Conservation (phyloP, 2,329 filamentous ascomycete genomes). For the Coleophoma cylindrospora region DNA sequence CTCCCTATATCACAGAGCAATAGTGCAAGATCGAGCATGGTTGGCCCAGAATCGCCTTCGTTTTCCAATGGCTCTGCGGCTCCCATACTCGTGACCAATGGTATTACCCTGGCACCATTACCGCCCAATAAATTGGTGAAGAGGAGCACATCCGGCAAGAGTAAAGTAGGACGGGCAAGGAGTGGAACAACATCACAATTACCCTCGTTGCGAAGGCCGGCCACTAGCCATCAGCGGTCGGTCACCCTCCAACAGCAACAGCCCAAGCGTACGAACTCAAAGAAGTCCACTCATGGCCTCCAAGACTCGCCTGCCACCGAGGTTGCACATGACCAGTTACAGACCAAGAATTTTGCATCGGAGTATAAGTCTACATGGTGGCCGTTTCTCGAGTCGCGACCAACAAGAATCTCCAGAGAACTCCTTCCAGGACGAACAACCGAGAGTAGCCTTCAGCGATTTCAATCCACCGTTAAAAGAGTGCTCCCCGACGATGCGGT, state of each 20-base stretch:
- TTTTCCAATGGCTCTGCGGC: slow-evolving; percentile 63
- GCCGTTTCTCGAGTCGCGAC: slow-evolving; percentile 25
- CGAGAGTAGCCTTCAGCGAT: slow-evolving; percentile 17
- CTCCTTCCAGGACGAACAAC: slow-evolving; percentile 16
- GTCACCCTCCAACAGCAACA: slow-evolving; percentile 56
- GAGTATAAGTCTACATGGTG: slow-evolving; percentile 20
- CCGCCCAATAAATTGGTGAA: slow-evolving; percentile 76
- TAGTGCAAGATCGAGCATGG: slow-evolving; percentile 57
- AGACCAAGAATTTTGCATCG: slow-evolving; percentile 9
- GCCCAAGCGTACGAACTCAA: slow-evolving; percentile 19
- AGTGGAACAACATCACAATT: slow-evolving; percentile 55
- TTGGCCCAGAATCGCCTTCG: slow-evolving; percentile 59
- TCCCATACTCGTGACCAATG: slow-evolving; percentile 46
- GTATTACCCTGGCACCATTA: slow-evolving; percentile 34
- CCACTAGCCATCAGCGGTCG: slow-evolving; percentile 74
- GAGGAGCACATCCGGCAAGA: slow-evolving; percentile 54
- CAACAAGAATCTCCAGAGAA: slow-evolving; percentile 24
- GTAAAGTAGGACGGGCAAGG: slow-evolving; percentile 35
- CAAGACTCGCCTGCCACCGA: slow-evolving; percentile 8
- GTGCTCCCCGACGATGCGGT: slow-evolving; percentile 20
- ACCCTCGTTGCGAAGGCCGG: slow-evolving; percentile 64
- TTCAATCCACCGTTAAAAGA: slow-evolving; percentile 22
- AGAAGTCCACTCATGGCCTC: slow-evolving; percentile 7
- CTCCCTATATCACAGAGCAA: slow-evolving; percentile 61
- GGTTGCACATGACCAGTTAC: slow-evolving; percentile 9